Conservation (phyloP, 768 basidiomycete species). For the Xerocomus spinulosus region DNA sequence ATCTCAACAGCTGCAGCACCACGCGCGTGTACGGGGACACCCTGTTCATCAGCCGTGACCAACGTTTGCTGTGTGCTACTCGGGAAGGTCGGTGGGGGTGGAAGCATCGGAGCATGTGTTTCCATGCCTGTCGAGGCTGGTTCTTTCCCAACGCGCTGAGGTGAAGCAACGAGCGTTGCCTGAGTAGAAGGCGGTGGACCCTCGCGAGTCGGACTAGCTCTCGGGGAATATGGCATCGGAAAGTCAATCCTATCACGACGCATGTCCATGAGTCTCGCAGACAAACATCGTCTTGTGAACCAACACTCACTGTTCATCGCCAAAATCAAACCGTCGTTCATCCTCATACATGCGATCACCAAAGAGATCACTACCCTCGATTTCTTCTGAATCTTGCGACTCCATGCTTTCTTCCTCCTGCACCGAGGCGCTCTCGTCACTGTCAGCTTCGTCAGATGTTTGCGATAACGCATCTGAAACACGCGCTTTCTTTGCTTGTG, state of each 20-base stretch:
- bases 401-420: not conserved
- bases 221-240: conserved; percentile 1
- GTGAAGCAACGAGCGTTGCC: conserved; percentile 23
- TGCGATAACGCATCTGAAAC: not conserved
- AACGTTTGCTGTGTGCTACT: conserved; percentile 11
- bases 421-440: not conserved
- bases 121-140: not conserved
- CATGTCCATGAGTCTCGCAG: not conserved
- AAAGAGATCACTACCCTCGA: conserved; percentile 21
- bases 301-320: conserved; percentile 13
- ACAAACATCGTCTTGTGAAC: not conserved
- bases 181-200: conserved; percentile 22
- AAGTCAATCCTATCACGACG: conserved; percentile 3
- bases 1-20: conserved; percentile 5
- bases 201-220: not conserved
- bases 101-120: not conserved
- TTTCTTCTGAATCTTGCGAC: conserved; percentile 1
- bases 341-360: conserved; percentile 13
- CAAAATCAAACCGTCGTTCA: not conserved
- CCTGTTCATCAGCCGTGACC: conserved; percentile 1
- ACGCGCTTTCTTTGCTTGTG: conserved; percentile 15
- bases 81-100: not conserved
- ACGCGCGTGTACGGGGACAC: conserved; percentile 3
- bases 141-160: conserved; percentile 4
- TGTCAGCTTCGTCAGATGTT: conserved; percentile 1